phyloP scores from a whole-genome alignment of 805 yeast genomes.

The Tetrapisispora iriomotensis region DNA sequence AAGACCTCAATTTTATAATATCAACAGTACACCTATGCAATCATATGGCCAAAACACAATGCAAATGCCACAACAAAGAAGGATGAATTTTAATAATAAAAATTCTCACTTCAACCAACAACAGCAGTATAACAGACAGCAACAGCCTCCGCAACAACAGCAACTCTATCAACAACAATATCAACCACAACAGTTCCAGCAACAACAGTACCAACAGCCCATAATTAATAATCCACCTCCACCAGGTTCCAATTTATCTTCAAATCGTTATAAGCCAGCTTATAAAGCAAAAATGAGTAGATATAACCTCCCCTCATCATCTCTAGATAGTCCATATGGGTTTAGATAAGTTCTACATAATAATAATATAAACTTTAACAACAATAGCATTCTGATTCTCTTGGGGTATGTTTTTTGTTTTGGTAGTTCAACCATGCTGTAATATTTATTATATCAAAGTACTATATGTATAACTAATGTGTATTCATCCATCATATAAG shows the following conservation, averaged over 20 bases:
- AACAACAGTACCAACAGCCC: conserved; percentile 5
- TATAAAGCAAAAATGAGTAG: conserved; percentile 31
- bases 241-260: conserved; percentile 26
- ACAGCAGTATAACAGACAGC: conserved; percentile 10
- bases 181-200: conserved; percentile 16
- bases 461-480: too few species aligned
- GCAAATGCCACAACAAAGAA: neutral
- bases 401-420: too few species aligned
- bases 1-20: too few species aligned
- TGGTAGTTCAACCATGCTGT: too few species aligned
- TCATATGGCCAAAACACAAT: conserved; percentile 6
- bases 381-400: too few species aligned
- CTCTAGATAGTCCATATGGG: conserved; percentile 39
- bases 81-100: conserved; percentile 9
- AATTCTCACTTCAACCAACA: conserved; percentile 5
- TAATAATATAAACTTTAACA: too few species aligned
- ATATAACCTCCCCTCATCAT: conserved; percentile 33
- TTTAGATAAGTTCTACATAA: conserved; percentile 20
- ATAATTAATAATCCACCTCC: conserved; percentile 3
- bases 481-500: too few species aligned
- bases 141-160: conserved; percentile 3
- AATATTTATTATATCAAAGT: too few species aligned
- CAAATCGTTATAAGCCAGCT: conserved; percentile 30
- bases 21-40: neutral
- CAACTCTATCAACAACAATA: conserved; percentile 16